Percentiles rank a stretch among this genome's conserved stretches.
phyloP scores from a whole-genome alignment of 2,329 filamentous ascomycete species.

The Cadophora luteo-olivacea region DNA sequence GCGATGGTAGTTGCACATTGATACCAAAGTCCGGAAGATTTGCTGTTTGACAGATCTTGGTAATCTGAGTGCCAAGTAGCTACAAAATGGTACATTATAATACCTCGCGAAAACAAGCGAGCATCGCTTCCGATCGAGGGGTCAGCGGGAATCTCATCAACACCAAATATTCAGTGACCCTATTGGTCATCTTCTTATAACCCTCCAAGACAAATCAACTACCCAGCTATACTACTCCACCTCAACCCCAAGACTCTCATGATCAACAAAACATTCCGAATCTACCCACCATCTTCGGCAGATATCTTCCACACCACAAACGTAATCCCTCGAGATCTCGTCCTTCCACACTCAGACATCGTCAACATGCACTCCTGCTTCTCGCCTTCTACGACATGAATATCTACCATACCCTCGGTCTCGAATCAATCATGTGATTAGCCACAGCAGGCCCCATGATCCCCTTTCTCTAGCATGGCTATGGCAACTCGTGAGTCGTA shows the following conservation, averaged over 20 bases:
- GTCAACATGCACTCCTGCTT: slow-evolving; percentile 8
- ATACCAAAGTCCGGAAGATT: too few relatives aligned
- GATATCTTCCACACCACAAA: neutral
- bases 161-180: neutral
- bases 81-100: slow-evolving; percentile 5
- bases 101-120: slow-evolving; percentile 11
- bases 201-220: neutral
- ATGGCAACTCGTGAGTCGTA: too few relatives aligned
- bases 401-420: neutral
- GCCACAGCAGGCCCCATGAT: slow-evolving; percentile 5
- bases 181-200: neutral
- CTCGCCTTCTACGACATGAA: neutral
- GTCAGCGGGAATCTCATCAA: neutral
- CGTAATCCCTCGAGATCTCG: neutral
- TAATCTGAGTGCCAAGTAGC: neutral
- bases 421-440: slow-evolving; percentile 13
- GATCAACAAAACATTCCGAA: too few relatives aligned
- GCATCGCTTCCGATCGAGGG: neutral
- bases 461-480: neutral
- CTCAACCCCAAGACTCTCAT: neutral
- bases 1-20: too few relatives aligned
- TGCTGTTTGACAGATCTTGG: too few relatives aligned
- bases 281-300: neutral
- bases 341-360: slow-evolving; percentile 10
- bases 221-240: neutral